Percentiles rank a stretch among this genome's conserved stretches.
Conservation (phyloP, 345 rosid genomes). For the Lenwebbia sp. region DNA sequence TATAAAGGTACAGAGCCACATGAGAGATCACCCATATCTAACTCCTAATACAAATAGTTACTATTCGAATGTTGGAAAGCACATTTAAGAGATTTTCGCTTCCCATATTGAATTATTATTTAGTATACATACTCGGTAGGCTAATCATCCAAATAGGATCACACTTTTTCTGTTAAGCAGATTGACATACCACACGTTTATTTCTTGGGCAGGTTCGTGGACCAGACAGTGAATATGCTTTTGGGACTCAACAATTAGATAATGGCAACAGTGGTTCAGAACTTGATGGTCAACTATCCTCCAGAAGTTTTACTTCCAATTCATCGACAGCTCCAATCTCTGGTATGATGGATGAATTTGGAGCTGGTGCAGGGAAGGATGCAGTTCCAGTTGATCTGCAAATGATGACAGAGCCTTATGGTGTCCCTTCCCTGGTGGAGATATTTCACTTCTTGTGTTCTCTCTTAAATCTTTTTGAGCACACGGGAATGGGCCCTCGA, state of each 20-base stretch:
- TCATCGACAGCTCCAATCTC: conserved; percentile 29
- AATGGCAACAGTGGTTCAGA: conserved; percentile 66
- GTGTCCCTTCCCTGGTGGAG: conserved; percentile 97
- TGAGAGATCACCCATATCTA: neutral
- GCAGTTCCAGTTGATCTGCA: conserved; percentile 62
- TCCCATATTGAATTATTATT: neutral
- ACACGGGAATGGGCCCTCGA: conserved; percentile 61
- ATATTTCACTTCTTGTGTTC: conserved; percentile 90
- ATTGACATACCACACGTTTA: neutral
- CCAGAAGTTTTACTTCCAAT: conserved; percentile 44
- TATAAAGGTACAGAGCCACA: neutral
- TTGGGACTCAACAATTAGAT: conserved; percentile 58
- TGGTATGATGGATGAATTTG: conserved; percentile 56
- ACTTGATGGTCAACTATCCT: conserved; percentile 49
- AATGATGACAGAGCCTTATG: conserved; percentile 86
- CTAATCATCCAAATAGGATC: neutral
- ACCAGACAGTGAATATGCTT: conserved; percentile 61
- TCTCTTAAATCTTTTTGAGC: conserved; percentile 67
- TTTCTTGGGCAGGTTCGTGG: conserved; percentile 50
- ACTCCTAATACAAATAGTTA: neutral
- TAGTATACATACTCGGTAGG: neutral
- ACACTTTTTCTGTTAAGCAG: neutral
- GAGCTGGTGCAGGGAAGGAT: conserved; percentile 51
- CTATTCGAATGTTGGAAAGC: neutral
- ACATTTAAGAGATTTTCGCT: neutral